Conservation (phyloP, 2,329 filamentous ascomycete genomes). For the Acarospora socialis region DNA sequence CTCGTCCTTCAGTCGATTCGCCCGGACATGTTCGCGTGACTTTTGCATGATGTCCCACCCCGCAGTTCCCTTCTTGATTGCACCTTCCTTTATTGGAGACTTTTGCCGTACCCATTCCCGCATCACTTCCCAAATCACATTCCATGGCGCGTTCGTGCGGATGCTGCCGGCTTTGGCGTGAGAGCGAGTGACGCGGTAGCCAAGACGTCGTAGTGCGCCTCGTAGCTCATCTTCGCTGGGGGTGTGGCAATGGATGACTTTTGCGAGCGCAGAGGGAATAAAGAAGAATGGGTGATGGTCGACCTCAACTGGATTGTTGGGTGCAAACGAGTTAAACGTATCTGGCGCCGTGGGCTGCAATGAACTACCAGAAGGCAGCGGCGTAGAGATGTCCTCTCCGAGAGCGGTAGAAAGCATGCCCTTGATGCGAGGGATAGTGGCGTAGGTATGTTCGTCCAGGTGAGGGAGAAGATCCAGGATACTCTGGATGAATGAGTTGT, state of each 20-base stretch:
- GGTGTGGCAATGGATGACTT: conserved; percentile 63
- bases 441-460: conserved; percentile 56
- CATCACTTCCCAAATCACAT: conserved; percentile 82
- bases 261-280: conserved; percentile 58
- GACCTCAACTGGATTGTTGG: conserved; percentile 44
- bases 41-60: conserved; percentile 54
- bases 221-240: conserved; percentile 66
- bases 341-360: conserved; percentile 14
- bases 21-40: conserved; percentile 22
- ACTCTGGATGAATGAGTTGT: conserved; percentile 63
- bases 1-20: conserved; percentile 25
- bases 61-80: conserved; percentile 54
- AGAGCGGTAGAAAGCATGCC: conserved; percentile 84
- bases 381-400: conserved; percentile 46
- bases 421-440: conserved; percentile 65
- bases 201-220: conserved; percentile 66
- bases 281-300: conserved; percentile 81
- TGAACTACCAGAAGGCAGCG: conserved; percentile 1
- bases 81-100: conserved; percentile 58
- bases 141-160: conserved; percentile 88
- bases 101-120: conserved; percentile 79
- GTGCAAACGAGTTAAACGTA: conserved; percentile 22
- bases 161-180: conserved; percentile 83
- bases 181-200: conserved; percentile 70
- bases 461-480: conserved; percentile 60